phyloP scores from a whole-genome alignment of 345 rosid genomes.

The Heritiera littoralis region DNA sequence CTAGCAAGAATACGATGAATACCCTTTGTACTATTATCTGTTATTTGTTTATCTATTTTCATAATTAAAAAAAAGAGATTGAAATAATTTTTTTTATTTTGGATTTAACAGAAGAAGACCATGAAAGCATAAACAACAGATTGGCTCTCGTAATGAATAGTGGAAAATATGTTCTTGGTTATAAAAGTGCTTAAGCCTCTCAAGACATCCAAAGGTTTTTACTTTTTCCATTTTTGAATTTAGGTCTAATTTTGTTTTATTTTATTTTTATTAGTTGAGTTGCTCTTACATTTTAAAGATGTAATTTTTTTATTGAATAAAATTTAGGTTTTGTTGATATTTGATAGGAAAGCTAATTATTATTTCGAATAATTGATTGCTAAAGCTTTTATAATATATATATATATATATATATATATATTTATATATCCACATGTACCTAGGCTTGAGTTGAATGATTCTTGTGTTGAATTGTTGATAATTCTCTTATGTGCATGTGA shows the following conservation, averaged over 20 bases:
- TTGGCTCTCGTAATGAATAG: conserved; percentile 62
- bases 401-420: not conserved
- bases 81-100: not conserved
- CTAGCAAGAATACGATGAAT: conserved; percentile 60
- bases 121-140: conserved; percentile 60
- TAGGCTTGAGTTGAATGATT: not conserved
- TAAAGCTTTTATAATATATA: not conserved
- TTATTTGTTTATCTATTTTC: not conserved
- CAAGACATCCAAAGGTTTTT: conserved; percentile 44
- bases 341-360: conserved; percentile 52
- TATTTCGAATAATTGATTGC: conserved; percentile 53
- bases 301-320: not conserved
- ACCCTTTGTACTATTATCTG: not conserved
- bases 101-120: conserved; percentile 45
- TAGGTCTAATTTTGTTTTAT: not conserved
- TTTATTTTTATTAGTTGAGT: too few relatives aligned
- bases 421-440: not conserved
- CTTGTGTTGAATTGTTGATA: not conserved
- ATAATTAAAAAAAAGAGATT: not conserved
- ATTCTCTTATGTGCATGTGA: too few relatives aligned
- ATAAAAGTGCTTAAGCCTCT: conserved; percentile 54
- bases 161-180: conserved; percentile 48
- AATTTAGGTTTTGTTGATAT: not conserved
- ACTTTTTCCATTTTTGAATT: not conserved
- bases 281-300: not conserved